Base-by-base conservation (phyloP, 345 rosid genomes). In the Eutrema japonicum region DNA sequence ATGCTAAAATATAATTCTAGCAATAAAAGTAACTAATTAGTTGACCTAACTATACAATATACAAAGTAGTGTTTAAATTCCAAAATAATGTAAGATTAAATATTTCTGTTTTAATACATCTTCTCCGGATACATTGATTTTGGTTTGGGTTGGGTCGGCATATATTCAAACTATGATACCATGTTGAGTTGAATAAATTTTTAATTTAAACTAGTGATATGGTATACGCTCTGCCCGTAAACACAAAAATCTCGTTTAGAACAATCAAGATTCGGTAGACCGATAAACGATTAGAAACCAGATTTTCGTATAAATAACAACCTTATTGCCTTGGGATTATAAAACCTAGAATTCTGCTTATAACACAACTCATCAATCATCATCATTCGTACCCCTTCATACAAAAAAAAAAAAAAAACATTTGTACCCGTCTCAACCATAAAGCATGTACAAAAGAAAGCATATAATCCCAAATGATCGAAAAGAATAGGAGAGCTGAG, bases 1-100 rank as follows among this genome's bases (percentile, higher is more conserved):
- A 69, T 35, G 55, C 46, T n/a, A 11, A 4, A 49, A 27, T 30
- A 32, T 42, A 18, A 10, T 70, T 59, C 14, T 47, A 29, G 45
- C 46, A 53, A 53, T 72, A 43, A 36, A 16, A 42, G 5, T 45
- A 36, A 12, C 27, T 30, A 30, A 48, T 30, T 40, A 48, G 72
- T 74, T 56, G 72, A 74, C 71, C 72, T 74, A 58, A 18, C 26
- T 57, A 65, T 29, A 56, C 41, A 13, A 61, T 46, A 48, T 2
- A 3, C 29, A 53, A 52, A 13, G 7, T 47, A 7, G 18, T 26
- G 47, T 13, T 5, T 5, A 37, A 36, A 57, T 32, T 32, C 13
- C 32, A 14, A 4, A 52, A 29, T 18, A 16, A 38, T 56, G n/a
- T 53, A 22, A 45, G 35, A 18, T 8, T 55, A 18, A 32, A 13